These are phyloP conservation scores for Didymella exigua DNA, from an alignment of 2,329 filamentous ascomycete species.

Conservation along the genomic window DNA sequence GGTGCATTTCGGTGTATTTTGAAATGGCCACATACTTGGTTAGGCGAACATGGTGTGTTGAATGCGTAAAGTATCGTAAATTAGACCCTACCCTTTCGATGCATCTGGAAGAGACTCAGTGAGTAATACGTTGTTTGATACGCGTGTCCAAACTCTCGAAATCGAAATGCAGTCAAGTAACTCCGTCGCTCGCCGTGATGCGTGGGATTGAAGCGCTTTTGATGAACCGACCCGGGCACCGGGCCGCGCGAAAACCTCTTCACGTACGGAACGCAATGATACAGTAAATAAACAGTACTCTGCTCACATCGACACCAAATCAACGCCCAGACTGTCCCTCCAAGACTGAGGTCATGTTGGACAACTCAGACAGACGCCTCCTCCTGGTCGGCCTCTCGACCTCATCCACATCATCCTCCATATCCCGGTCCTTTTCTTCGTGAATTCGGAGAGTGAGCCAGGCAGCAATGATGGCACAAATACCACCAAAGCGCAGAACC, in stretches of 20 bases:
- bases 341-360: conserved; percentile 13
- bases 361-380: conserved; percentile 25
- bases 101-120: not conserved
- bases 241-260: not conserved
- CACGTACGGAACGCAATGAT: not conserved
- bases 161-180: conserved; percentile 10
- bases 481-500: conserved; percentile 82
- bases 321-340: conserved; percentile 13
- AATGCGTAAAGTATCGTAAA: not conserved
- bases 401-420: conserved; percentile 26
- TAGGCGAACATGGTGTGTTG: not conserved
- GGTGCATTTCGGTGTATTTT: not conserved
- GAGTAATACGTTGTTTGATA: conserved; percentile 1
- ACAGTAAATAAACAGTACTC: not conserved
- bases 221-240: not conserved
- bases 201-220: conserved; percentile 11
- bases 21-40: not conserved
- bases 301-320: not conserved
- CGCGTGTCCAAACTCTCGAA: conserved; percentile 3
- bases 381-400: conserved; percentile 25
- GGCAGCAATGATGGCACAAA: conserved; percentile 77
- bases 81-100: not conserved
- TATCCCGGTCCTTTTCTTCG: conserved; percentile 58
- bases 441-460: conserved; percentile 71
- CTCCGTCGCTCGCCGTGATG: conserved; percentile 17